Conservation (phyloP, 345 rosid genomes). For the Trapa bicornis region DNA sequence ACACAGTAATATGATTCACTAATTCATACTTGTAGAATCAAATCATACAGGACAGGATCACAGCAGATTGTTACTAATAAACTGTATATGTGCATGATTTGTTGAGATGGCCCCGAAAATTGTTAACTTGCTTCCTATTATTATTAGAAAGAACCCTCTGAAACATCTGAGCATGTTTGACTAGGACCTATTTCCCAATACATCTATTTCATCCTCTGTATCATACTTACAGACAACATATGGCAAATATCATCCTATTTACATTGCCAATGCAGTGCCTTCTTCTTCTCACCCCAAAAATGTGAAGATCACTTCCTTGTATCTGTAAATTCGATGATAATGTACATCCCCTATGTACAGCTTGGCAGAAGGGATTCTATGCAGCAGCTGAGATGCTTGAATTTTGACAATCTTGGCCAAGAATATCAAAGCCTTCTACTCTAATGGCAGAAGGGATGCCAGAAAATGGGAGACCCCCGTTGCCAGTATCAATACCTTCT, state of each 20-base stretch:
- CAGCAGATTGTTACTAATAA: background rate
- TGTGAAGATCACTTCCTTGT: background rate
- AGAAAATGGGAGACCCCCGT: background rate
- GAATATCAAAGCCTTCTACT: slow-evolving; percentile 4
- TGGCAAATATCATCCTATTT: background rate
- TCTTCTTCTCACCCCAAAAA: background rate
- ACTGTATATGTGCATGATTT: background rate
- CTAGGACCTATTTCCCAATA: background rate
- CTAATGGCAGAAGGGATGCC: background rate
- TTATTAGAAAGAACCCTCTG: background rate
- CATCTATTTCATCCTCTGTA: too few species aligned
- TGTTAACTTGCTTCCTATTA: background rate
- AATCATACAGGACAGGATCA: too few species aligned
- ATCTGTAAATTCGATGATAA: background rate
- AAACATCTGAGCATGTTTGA: background rate
- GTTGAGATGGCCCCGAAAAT: background rate
- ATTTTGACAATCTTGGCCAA: background rate
- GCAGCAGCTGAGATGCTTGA: slow-evolving; percentile 7
- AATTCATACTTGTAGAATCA: too few species aligned
- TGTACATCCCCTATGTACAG: slow-evolving; percentile 1
- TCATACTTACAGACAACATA: too few species aligned
- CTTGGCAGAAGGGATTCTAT: background rate
- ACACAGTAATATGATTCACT: background rate
- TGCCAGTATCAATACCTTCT: background rate
- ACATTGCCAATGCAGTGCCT: background rate